Evolutionary conservation across 495 filamentous ascomycete species (phyloP), one percentile per base, ranked within the genome.

Genomic region (Durotheca rogersii): DNA sequence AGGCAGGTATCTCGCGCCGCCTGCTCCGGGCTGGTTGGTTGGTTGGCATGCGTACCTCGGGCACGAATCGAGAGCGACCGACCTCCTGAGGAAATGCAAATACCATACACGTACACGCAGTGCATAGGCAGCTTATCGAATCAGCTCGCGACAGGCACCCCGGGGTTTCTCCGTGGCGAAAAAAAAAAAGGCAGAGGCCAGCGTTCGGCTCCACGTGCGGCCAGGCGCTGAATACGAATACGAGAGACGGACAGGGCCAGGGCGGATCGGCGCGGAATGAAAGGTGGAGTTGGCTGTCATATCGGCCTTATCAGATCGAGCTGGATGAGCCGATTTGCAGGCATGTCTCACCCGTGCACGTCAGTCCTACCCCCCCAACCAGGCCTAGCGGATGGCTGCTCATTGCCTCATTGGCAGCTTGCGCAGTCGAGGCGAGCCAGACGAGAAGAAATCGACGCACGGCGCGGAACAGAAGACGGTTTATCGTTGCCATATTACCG

Each of bases 261-360:
- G 11, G 33, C 33, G 42, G 35, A 34, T 20, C 30, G 29, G 44
- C 21, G 33, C 42, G 44, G 56, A 53, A 58, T 58, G 44, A 58
- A 58, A 53, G 46, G 41, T 37, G 56, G 56, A 15, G 21, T n/a
- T 6, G 4, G 4, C 4, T 46, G 35, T 18, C 43, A 45, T 50
- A 35, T 50, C 44, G 34, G 41, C 35, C 56, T 58, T 58, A 58
- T 58, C 56, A 53, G 56, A 58, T 58, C 56, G 56, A 48, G 32
- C 11, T 34, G 33, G 34, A 50, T 49, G 49, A 58, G 56, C 56
- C 49, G 44, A 58, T 53, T 50, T 45, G 48, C 44, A 47, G 49
- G 11, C 6, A 27, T 27, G 23, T 27, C 9, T 27, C 9, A 9
- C 23, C 23, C 19, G 31, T 35, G 23, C 25, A 10, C 17, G 38